Base-by-base conservation (phyloP, 1,284 basidiomycete species). In the Pyrrhoderma noxium region DNA sequence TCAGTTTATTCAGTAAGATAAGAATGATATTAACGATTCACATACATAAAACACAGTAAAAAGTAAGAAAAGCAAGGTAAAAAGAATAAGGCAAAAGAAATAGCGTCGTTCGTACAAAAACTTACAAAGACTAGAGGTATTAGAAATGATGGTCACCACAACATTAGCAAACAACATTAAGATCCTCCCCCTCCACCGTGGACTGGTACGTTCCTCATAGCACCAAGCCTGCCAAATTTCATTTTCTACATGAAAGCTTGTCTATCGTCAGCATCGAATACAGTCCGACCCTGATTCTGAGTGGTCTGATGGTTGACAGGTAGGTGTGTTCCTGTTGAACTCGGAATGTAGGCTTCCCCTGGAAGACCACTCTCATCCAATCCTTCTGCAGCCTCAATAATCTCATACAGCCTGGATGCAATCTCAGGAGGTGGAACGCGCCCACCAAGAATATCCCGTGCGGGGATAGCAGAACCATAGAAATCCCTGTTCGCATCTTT, bases 401-500 rank as follows among this genome's bases (percentile, higher is more conserved):
- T 87, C 65, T 97, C 95, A 67, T 98, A 98, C 64, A 99, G 71
- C 55, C 80, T 78, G 22, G 89, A 92, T 0, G 95, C 95, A 48
- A 95, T 92, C 69, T 98, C 95, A 0, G 95, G 95, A 8, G 95
- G 91, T 1, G 95, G 95, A 0, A 98, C 93, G 37, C 88, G 86
- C 38, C 95, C 94, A 52, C 85, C 78, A 19, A 98, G 79, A 58
- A 99, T 91, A 65, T 96, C 93, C 44, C 79, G 76, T 0, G 92
- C 90, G 0, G 94, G 90, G 19, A 99, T 85, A 9, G 83, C 74
- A 14, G 91, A 93, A 8, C 95, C 96, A 62, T 99, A 99, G 70
- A 98, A 99, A 25, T 93, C 91, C 49, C 84, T 79, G 65, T 94
- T 94, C 50, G 93, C 86, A 64, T 97, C 93, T 65, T 92, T 94